Evolutionary conservation across 768 basidiomycete species (phyloP).

Genomic region (Chalciporus piperatus): DNA sequence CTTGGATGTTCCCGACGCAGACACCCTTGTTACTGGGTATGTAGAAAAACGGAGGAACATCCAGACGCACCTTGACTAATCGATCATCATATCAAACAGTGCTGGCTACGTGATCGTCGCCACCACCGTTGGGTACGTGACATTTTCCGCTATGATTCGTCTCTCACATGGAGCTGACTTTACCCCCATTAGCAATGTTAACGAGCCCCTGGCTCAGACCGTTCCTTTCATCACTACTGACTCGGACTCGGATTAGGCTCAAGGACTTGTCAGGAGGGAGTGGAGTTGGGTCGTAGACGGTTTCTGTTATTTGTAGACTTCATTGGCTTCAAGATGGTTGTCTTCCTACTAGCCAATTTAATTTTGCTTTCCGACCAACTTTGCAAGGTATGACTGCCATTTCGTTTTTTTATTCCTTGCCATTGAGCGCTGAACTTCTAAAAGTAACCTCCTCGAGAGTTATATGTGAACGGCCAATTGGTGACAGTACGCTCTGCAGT

Average conservation of each 20-base stretch:
- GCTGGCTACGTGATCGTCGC: background rate
- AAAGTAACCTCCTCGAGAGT: no score
- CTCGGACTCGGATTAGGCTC: background rate
- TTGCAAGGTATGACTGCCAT: no score
- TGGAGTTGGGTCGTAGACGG: background rate
- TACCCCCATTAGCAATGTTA: background rate
- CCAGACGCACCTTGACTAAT: no score
- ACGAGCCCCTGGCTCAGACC: background rate
- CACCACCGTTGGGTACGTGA: background rate
- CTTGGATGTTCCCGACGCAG: background rate
- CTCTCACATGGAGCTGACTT: background rate
- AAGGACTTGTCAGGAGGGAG: background rate
- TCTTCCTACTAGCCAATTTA: no score
- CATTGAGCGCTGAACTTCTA: no score
- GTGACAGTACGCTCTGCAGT: no score
- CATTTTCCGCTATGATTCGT: no score
- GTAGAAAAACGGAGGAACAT: background rate
- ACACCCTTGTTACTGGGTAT: background rate
- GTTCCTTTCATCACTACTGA: background rate
- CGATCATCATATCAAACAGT: background rate
- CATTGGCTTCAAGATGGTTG: no score
- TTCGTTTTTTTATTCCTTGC: no score
- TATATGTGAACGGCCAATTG: no score
- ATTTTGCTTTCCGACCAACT: no score
- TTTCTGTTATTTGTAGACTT: background rate